Conservation (phyloP, 2,329 filamentous ascomycete species). For the Raffaelea ambrosiae region DNA sequence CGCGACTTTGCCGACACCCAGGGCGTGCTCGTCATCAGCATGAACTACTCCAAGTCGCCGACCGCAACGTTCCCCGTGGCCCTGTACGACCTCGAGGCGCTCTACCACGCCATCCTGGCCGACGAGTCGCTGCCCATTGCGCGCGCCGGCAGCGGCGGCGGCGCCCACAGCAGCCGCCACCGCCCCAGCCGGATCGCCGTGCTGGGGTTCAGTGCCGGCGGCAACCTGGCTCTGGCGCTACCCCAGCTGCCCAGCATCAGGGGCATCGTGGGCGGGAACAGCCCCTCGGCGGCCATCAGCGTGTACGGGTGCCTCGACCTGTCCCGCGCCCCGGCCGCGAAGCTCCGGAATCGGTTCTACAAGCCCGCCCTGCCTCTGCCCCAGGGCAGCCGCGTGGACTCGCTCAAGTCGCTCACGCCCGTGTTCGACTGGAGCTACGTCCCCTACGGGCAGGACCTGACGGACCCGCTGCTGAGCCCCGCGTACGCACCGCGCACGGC, state of each 20-base stretch:
- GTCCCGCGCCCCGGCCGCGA: conserved; percentile 19
- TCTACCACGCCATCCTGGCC: conserved; percentile 29
- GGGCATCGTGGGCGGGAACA: conserved; percentile 3
- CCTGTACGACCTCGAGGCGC: conserved; percentile 34
- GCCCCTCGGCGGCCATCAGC: conserved; percentile 25
- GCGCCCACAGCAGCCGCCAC: no score
- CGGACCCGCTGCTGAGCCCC: conserved; percentile 33
- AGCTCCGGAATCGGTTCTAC: conserved; percentile 24
- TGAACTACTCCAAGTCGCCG: conserved; percentile 41
- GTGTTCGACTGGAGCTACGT: conserved; percentile 35
- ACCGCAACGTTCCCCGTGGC: conserved; percentile 31
- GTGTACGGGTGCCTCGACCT: conserved; percentile 37
- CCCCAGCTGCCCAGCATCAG: conserved; percentile 28
- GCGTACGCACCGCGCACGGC: conserved; percentile 19
- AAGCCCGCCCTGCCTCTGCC: conserved; percentile 22
- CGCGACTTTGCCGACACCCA: conserved; percentile 29
- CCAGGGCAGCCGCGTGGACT: conserved; percentile 18
- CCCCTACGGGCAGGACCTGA: conserved; percentile 22
- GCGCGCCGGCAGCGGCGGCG: conserved; percentile 12
- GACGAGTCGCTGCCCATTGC: conserved; percentile 38
- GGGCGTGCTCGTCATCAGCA: conserved; percentile 33
- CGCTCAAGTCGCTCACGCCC: conserved; percentile 17
- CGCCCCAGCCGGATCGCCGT: conserved; percentile 23
- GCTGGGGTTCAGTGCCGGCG: conserved; percentile 42
- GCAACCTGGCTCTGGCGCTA: conserved; percentile 33